Conservation (phyloP, 148 eudicot species). For the Chenopodium quinoa region DNA sequence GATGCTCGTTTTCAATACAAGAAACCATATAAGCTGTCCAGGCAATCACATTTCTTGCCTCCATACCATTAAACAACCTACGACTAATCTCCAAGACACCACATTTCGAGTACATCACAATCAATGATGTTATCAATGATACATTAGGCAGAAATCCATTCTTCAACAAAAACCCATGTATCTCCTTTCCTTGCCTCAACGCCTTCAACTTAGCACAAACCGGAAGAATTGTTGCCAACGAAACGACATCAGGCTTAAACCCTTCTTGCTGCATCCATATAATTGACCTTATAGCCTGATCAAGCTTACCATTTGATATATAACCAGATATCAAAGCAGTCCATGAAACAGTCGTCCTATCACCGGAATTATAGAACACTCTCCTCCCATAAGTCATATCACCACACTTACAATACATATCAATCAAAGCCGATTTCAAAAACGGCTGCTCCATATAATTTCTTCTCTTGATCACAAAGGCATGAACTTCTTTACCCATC, state of each 20-base stretch:
- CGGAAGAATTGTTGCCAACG: constrained; percentile 75
- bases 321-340: constrained; percentile 86
- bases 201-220: constrained; percentile 66
- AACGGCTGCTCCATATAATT: constrained; percentile 59
- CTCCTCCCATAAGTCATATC: constrained; percentile 68
- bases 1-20: constrained; percentile 39
- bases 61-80: constrained; percentile 53
- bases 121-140: constrained; percentile 68
- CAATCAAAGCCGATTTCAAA: constrained; percentile 72
- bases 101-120: constrained; percentile 90
- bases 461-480: constrained; percentile 58
- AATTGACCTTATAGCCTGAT: constrained; percentile 75
- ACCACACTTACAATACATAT: constrained; percentile 94
- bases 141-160: constrained; percentile 55
- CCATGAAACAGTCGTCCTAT: constrained; percentile 76
- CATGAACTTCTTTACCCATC: constrained; percentile 79
- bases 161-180: constrained; percentile 65
- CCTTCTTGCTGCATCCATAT: constrained; percentile 99
- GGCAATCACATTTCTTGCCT: constrained; percentile 57
- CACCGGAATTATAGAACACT: constrained; percentile 59
- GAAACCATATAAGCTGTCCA: constrained; percentile 86
- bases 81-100: constrained; percentile 46
- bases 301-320: constrained; percentile 60
- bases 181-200: constrained; percentile 65
- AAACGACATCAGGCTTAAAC: constrained; percentile 79